These are phyloP conservation scores for Sporothrix luriei DNA, from an alignment of 2,329 filamentous ascomycete species.

Conservation along the genomic window DNA sequence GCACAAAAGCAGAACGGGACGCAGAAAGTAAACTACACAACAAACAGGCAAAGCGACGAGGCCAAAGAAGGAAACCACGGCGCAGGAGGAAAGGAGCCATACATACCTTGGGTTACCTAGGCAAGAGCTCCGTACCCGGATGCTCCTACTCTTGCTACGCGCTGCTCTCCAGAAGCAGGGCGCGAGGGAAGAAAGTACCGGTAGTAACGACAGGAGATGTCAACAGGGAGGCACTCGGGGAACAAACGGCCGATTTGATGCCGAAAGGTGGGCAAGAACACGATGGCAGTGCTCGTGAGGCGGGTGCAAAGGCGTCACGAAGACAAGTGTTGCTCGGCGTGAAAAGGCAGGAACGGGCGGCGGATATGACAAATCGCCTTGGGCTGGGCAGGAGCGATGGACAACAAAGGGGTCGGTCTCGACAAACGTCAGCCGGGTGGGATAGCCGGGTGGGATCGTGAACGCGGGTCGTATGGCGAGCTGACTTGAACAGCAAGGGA, in stretches of 20 bases:
- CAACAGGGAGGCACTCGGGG: not conserved
- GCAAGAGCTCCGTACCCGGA: not conserved
- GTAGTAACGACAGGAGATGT: not conserved
- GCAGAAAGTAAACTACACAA: not conserved
- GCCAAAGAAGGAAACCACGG: not conserved
- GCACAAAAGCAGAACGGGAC: not conserved
- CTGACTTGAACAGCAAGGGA: not conserved
- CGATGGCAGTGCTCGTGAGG: not conserved
- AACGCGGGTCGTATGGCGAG: not conserved
- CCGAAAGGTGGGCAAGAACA: not conserved
- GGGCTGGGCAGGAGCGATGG: slow-evolving; percentile 3
- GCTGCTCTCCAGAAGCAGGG: slow-evolving; percentile 1
- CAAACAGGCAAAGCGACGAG: not conserved
- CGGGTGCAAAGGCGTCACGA: not conserved
- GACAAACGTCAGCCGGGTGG: not conserved
- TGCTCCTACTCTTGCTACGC: not conserved
- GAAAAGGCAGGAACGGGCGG: not conserved
- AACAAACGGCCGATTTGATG: not conserved
- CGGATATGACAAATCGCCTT: not conserved
- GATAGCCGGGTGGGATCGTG: too few relatives aligned
- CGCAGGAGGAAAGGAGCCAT: not conserved
- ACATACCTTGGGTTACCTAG: not conserved
- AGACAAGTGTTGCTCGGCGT: not conserved
- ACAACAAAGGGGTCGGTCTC: not conserved
- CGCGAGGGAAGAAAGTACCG: not conserved